Evolutionary conservation across 108 stramenopile species (phyloP).

Genomic region (Phaeodactylum tricornutum): DNA sequence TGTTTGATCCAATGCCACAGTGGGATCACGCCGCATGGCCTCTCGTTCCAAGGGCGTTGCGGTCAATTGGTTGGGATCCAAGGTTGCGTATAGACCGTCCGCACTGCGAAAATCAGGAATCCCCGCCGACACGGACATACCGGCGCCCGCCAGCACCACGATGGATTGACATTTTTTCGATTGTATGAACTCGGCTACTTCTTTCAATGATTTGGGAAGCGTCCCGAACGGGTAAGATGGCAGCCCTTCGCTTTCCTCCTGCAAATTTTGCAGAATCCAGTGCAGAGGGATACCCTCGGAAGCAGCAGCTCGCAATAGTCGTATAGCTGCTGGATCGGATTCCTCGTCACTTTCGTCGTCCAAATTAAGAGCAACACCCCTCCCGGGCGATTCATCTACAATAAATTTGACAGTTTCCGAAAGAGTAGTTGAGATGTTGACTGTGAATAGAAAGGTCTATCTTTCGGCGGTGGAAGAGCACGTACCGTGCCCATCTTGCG

Average conservation of each 20-base stretch:
- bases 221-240: constrained; percentile 25
- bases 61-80: constrained; percentile 43
- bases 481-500: no score
- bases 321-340: no score
- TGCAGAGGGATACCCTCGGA: neutral
- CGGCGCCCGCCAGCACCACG: constrained; percentile 66
- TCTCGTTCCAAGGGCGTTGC: constrained; percentile 27
- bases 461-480: no score
- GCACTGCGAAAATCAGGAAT: constrained; percentile 70
- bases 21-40: constrained; percentile 39
- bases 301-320: neutral
- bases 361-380: no score
- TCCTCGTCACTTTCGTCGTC: no score
- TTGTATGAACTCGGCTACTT: constrained; percentile 40
- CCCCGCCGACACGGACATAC: constrained; percentile 50
- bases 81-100: constrained; percentile 39
- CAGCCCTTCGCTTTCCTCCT: neutral
- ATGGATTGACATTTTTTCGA: constrained; percentile 35
- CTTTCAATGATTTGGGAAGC: constrained; percentile 20
- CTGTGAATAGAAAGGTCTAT: no score
- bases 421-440: no score
- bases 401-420: no score
- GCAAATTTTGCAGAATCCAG: constrained; percentile 1
- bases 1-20: constrained; percentile 49
- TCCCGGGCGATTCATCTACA: no score